Conservation (phyloP, 352 stramenopile genomes). For the Globisporangium irregulare region DNA sequence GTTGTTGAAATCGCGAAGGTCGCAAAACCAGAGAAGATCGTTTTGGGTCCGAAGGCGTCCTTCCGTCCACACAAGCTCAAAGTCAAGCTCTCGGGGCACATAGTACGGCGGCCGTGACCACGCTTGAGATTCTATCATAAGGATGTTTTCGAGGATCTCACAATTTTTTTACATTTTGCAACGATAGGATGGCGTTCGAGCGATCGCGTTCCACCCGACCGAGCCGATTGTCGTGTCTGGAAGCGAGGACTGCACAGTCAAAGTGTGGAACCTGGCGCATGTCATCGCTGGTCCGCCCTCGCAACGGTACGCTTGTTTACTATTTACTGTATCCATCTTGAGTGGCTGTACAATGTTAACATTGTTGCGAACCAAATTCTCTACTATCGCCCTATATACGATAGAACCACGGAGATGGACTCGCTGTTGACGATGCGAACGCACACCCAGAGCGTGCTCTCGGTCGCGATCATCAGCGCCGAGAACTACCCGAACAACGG, state of each 20-base stretch:
- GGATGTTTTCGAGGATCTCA: background rate
- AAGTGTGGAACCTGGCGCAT: conserved; percentile 77
- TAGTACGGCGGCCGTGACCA: conserved; percentile 35
- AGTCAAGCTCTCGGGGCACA: conserved; percentile 79
- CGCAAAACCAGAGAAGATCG: conserved; percentile 41
- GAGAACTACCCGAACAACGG: conserved; percentile 69
- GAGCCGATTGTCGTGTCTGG: conserved; percentile 80
- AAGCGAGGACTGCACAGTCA: conserved; percentile 84
- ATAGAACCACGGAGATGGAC: conserved; percentile 69
- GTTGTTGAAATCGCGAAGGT: conserved; percentile 33
- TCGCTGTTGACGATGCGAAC: conserved; percentile 71
- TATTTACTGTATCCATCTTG: background rate
- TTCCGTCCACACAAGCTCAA: conserved; percentile 84
- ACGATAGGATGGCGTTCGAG: conserved; percentile 69
- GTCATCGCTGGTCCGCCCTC: conserved; percentile 58
- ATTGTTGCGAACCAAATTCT: background rate
- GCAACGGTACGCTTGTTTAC: conserved; percentile 33
- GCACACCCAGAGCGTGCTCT: conserved; percentile 73
- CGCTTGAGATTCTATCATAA: background rate
- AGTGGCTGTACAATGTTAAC: background rate
- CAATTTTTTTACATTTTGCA: conserved; percentile 6
- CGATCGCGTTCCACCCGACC: conserved; percentile 76
- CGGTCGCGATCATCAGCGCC: conserved; percentile 64
- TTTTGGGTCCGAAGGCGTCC: conserved; percentile 51
- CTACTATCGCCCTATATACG: background rate